Conservation (phyloP, 306 rosid genomes). For the Dryas octopetala region DNA sequence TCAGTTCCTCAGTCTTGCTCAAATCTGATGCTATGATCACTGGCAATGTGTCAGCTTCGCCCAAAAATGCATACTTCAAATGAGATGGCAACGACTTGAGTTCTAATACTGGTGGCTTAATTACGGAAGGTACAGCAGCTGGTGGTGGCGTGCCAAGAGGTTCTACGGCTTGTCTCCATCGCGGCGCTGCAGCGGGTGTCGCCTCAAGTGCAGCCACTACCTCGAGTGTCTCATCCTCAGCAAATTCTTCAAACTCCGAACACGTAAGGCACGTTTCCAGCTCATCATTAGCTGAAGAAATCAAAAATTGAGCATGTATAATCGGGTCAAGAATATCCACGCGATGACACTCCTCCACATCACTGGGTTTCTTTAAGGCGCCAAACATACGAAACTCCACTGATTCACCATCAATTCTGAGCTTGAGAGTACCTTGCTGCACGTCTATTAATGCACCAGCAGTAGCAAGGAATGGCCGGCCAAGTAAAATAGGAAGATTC, state of each 20-base stretch:
- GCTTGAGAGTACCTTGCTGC: background rate
- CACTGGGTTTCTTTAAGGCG: background rate
- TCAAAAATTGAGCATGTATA: background rate
- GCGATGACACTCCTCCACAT: accelerated
- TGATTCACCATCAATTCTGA: too few relatives aligned
- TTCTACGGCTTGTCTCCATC: background rate
- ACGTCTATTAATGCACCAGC: background rate
- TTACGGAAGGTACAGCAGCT: background rate
- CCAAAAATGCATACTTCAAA: background rate
- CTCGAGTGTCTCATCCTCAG: background rate
- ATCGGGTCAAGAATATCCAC: background rate
- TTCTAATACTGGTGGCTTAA: background rate
- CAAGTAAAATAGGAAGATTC: too few relatives aligned
- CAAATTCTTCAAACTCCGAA: background rate
- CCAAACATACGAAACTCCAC: background rate
- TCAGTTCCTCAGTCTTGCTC: too few relatives aligned
- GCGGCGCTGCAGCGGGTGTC: background rate
- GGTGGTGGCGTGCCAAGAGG: background rate
- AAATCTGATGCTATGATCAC: background rate
- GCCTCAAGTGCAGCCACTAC: background rate
- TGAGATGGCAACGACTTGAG: background rate
- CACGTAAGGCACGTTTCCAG: too few relatives aligned
- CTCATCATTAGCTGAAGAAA: too few relatives aligned
- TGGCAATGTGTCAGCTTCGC: background rate
- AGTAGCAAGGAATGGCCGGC: background rate